Evolutionary conservation across 345 rosid species (phyloP), one percentile per base, ranked within the genome.

Genomic region (Eutrema japonicum): DNA sequence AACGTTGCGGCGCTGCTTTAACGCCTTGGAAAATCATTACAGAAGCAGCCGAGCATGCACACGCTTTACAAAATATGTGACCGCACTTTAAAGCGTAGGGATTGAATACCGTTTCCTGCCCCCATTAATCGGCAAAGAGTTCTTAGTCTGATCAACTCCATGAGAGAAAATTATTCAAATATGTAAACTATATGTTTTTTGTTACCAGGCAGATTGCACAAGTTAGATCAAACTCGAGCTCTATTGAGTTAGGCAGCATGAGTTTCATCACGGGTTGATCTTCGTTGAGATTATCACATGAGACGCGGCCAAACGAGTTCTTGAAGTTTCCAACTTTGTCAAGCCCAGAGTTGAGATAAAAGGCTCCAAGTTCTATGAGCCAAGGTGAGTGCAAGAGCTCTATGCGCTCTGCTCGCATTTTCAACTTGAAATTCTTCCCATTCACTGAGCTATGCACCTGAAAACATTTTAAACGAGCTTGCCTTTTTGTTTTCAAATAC

Each of bases 381-480:
- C 97, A 95, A 58, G 99, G 99, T 8, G 92, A 94, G 40, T 89
- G 99, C 83, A 95, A 76, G 26, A 92, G 88, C 85, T 95, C 97
- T 33, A 85, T 81, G 51, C 91, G 96, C 60, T 88, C 93, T 0
- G 92, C 89, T 73, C 88, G 82, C 96, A 95, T 51, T 84, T 88
- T 91, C 78, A 86, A 81, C 66, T 83, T 92, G 76, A 95, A 92
- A 22, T 87, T 86, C 78, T 81, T 86, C 59, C 99, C 97, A 75
- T 80, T 88, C 7, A 55, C 88, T 58, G 99, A 92, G 69, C 92
- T 66, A 82, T 92, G 99, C 37, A 95, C 83, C 97, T 95, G 52
- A 61, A 70, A 70, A 48, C 83, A 47, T 54, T 36, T 36, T 10
- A 13, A 60, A 12, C 18, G 11, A 59, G 16, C 40, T 38, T 56